Evolutionary conservation across 495 filamentous ascomycete species (phyloP).

Genomic region (Aspergillus affinis): DNA sequence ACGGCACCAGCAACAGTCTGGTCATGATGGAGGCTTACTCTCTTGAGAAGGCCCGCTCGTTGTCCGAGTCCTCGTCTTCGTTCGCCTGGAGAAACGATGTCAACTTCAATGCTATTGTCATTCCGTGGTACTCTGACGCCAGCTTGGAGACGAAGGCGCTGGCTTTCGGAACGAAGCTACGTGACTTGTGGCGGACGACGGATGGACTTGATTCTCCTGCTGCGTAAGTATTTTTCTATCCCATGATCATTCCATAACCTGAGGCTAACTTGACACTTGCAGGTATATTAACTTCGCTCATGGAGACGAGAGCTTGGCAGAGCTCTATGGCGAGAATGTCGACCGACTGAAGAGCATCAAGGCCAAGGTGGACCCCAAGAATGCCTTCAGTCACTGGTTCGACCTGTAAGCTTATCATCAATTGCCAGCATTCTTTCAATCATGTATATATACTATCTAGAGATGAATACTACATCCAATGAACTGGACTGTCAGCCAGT

Average conservation of each 20-base stretch:
- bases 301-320: slow-evolving; percentile 3
- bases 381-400: not conserved
- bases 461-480: not conserved
- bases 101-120: slow-evolving; percentile 3
- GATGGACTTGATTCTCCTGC: not conserved
- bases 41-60: not conserved
- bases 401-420: not conserved
- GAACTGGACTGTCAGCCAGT: not conserved
- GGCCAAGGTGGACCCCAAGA: not conserved
- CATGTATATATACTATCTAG: not conserved
- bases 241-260: too few species aligned
- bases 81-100: slow-evolving; percentile 8
- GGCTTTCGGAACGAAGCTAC: not conserved
- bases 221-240: not conserved
- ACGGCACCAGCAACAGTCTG: not conserved
- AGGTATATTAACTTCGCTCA: slow-evolving; percentile 4
- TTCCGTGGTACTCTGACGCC: not conserved
- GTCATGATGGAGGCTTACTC: not conserved
- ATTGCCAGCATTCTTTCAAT: not conserved
- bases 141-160: not conserved
- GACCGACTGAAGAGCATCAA: slow-evolving; percentile 6
- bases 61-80: not conserved
- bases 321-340: slow-evolving; percentile 5
- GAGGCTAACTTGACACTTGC: too few species aligned
- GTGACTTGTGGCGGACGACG: not conserved